Conservation (phyloP, 2,329 filamentous ascomycete species). For the Huntiella abstrusa region DNA sequence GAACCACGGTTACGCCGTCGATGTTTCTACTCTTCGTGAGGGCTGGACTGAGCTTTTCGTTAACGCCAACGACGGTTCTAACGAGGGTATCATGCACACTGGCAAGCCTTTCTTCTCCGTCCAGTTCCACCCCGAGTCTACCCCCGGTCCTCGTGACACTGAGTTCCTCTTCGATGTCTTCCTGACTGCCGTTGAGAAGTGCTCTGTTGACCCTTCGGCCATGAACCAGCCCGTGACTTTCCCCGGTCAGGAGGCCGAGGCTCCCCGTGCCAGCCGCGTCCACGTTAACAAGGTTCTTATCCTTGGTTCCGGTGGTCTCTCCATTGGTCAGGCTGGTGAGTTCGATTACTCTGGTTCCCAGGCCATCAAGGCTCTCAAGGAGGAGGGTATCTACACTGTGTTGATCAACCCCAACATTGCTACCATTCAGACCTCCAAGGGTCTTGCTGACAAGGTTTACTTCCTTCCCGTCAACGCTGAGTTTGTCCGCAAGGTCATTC, state of each 20-base stretch:
- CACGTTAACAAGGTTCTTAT: slow-evolving; percentile 87
- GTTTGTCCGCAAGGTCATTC: slow-evolving; percentile 93
- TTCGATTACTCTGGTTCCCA: slow-evolving; percentile 98
- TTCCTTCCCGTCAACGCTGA: slow-evolving; percentile 94
- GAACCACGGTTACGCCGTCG: slow-evolving; percentile 92
- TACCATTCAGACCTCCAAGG: slow-evolving; percentile 96
- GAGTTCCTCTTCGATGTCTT: slow-evolving; percentile 97
- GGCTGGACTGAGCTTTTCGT: slow-evolving; percentile 92
- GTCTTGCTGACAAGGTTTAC: slow-evolving; percentile 94
- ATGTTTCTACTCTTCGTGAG: slow-evolving; percentile 52
- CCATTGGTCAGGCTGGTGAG: slow-evolving; percentile 93
- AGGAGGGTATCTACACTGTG: slow-evolving; percentile 95
- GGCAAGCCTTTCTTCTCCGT: slow-evolving; percentile 90
- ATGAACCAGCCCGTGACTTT: slow-evolving; percentile 63
- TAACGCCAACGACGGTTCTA: slow-evolving; percentile 95
- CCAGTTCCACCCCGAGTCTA: slow-evolving; percentile 98
- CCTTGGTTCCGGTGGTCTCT: slow-evolving; percentile 82
- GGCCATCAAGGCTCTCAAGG: slow-evolving; percentile 93
- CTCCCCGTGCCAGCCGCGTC: slow-evolving; percentile 29
- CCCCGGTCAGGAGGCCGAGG: slow-evolving; percentile 59
- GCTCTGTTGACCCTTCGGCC: slow-evolving; percentile 44
- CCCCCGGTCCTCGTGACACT: slow-evolving; percentile 83
- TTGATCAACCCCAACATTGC: slow-evolving; percentile 99
- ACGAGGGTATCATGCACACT: slow-evolving; percentile 86
- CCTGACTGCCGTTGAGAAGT: slow-evolving; percentile 62